Base-by-base conservation (phyloP, 192 early-diverging fungal species). In the Diversispora eburnea region DNA sequence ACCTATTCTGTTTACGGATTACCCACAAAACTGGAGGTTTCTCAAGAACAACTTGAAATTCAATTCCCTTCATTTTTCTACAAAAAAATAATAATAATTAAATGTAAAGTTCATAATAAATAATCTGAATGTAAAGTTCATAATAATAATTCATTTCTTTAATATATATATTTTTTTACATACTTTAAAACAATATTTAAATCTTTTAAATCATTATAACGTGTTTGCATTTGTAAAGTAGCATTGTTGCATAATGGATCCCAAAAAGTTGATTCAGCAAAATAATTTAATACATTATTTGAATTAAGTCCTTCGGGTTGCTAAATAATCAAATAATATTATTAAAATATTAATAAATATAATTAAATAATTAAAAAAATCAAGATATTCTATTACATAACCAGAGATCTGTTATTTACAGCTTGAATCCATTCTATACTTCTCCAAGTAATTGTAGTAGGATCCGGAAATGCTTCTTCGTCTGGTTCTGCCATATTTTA, bases 251-350 rank as follows among this genome's bases (percentile, higher is more conserved):
- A 88, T 25, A 87, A 82, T 13, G 87, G 77, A 73, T 93, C 92
- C 90, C 92, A 93, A 79, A 93, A 93, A 4, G 92, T 90, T 19
- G 92, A 93, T 74, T 84, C 80, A 25, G 88, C 88, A 82, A 93
- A 93, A 74, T 93, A 93, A 77, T 92, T 89, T 0, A 93, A 78
- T 0, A 93, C 90, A 72, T 90, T 91, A 61, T 91, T 87, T 20
- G 87, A 85, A 19, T 88, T 89, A 42, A 93, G 82, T 20, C 90
- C 90, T 42, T 89, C 88, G 3, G 72, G 72, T 73, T 62, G 59
- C 72, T 73, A 33, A 33, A 33, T 33, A 33, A 33, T 33, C 25
- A 33, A 33, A 33, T 33, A 33, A 43, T 47, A n/a, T 12, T 2
- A 49, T 3, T 12, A 12, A 69, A 42, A 41, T 33, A 9, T 48